Conservation (phyloP, 2,329 filamentous ascomycete genomes). For the Pestalotiopsis sp. region DNA sequence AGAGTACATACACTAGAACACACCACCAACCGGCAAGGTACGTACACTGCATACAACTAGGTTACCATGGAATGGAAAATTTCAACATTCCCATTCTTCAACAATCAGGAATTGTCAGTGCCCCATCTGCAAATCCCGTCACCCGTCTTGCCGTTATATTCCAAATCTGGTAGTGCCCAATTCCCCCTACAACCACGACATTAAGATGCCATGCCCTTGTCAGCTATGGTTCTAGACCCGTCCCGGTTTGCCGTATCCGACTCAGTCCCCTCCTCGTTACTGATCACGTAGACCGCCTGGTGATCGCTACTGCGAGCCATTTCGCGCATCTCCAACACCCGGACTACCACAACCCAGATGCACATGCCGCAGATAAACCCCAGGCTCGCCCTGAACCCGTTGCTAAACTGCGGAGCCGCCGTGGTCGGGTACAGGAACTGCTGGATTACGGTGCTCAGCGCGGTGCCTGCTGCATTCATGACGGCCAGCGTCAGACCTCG, state of each 20-base stretch:
- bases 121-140: too few species aligned
- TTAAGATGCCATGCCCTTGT: too few species aligned
- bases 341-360: constrained; percentile 25
- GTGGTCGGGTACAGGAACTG: constrained; percentile 36
- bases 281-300: background rate
- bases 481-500: constrained; percentile 35
- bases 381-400: constrained; percentile 32
- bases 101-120: too few species aligned
- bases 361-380: constrained; percentile 27
- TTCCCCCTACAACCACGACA: too few species aligned
- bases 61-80: too few species aligned
- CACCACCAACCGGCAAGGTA: too few species aligned
- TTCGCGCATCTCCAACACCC: constrained; percentile 18
- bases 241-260: background rate
- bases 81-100: too few species aligned
- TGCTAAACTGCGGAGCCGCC: constrained; percentile 31
- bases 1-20: too few species aligned
- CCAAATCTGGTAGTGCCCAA: too few species aligned
- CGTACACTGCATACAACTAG: too few species aligned
- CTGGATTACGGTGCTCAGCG: constrained; percentile 32
- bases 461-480: constrained; percentile 37
- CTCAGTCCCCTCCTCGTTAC: background rate
- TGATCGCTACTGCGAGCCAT: background rate
- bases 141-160: too few species aligned
- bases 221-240: too few species aligned